A percentile compares a stretch with the other conserved stretches of the same genome.
These are phyloP conservation scores for Porogramme epimiltina DNA, from an alignment of 1,284 basidiomycete species.

Conservation along the genomic window DNA sequence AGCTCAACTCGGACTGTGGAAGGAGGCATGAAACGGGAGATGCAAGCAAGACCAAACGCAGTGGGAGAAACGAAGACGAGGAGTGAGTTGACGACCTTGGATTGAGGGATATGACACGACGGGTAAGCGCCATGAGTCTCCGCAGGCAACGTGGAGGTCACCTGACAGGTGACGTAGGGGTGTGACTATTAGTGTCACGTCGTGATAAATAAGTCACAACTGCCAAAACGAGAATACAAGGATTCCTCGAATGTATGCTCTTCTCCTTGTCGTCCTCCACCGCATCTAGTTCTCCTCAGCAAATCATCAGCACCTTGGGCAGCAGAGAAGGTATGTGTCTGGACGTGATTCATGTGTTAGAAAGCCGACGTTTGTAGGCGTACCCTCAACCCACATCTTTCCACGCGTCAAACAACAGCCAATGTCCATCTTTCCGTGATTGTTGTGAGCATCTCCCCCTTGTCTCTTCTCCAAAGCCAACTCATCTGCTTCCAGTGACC, in stretches of 20 bases:
- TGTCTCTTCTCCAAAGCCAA: background rate
- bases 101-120: constrained; percentile 3
- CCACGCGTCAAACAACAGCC: background rate
- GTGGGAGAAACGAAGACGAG: constrained; percentile 6
- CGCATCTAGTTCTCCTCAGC: too few species aligned
- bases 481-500: background rate
- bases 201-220: background rate
- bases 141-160: constrained; percentile 18
- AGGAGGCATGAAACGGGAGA: constrained; percentile 34
- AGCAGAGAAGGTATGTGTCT: too few species aligned
- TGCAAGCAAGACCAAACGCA: constrained; percentile 11
- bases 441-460: background rate
- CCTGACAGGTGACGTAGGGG: too few species aligned
- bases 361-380: too few species aligned
- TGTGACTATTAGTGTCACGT: background rate
- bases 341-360: too few species aligned
- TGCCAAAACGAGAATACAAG: too few species aligned
- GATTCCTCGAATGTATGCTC: too few species aligned
- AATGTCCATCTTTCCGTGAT: background rate
- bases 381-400: too few species aligned
- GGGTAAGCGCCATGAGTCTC: constrained; percentile 5
- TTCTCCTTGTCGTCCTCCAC: too few species aligned
- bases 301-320: too few species aligned
- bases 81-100: background rate
- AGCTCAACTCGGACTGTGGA: constrained; percentile 69